phyloP scores from a whole-genome alignment of 176 grass and related monocot species.

The bread wheat (Triticum aestivum) region IWGSC_CS_RefSeq_v2.1 NC_057803.1:390003366-390003865 shows the following conservation, averaged over 20 bases:
- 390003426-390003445: constrained; percentile 38
- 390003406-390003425: too few species aligned
- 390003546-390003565: constrained; percentile 84
- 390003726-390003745: constrained; percentile 25
- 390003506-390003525: constrained; percentile 74
- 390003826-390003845: constrained; percentile 52
- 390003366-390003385: too few species aligned
- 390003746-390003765: neutral
- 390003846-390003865: constrained; percentile 52
- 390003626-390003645: constrained; percentile 58
- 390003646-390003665: constrained; percentile 46
- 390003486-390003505: constrained; percentile 82
- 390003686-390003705: constrained; percentile 47
- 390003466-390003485: constrained; percentile 64
- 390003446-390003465: constrained; percentile 48
- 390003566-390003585: constrained; percentile 65
- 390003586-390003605: constrained; percentile 51
- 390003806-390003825: constrained; percentile 68
- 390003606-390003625: constrained; percentile 48
- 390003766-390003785: neutral
- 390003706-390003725: constrained; percentile 48
- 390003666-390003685: constrained; percentile 28
- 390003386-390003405: too few species aligned
- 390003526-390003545: constrained; percentile 43
- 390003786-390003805: constrained; percentile 44